Base-by-base conservation (phyloP, 2,329 filamentous ascomycete species). In the Leptographium galeiforme region DNA sequence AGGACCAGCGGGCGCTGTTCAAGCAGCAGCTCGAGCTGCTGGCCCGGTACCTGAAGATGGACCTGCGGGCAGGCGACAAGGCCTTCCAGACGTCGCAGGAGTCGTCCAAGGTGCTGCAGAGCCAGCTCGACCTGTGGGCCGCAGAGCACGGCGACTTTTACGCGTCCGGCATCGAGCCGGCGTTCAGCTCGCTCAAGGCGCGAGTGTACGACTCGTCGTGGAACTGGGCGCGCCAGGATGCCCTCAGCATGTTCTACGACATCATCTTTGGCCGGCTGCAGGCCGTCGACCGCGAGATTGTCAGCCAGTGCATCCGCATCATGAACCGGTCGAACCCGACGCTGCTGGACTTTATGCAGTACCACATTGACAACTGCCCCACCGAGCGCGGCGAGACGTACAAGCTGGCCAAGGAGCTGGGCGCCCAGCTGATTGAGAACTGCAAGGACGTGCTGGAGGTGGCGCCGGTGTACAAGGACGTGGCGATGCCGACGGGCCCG, bases 211-310 rank as follows among this genome's bases (percentile, higher is more conserved):
- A 98, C 68, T 97, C 93, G 0, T 94, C 89, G 0, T 98, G 93
- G 93, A 98, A 98, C 69, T 98, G 93, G 93, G 93, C 89, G 57
- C 85, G 93, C 51, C 93, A 98, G 67, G 93, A 98, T 68, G 93
- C 91, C 33, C 81, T 98, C 52, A 93, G 79, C 73, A 98, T 98
- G 91, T 98, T 93, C 75, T 98, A 89, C 72, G 93, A 98, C 65
- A 94, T 98, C 65, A 96, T 98, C 65, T 98, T 98, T 63, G 93
- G 93, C 55, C 83, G 93, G 57, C 81, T 98, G 52, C 82, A 93
- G 73, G 88, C 84, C 50, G 87, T 98, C 43, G 93, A 98, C 64
- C 87, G 93, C 58, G 93, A 98, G 69, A 98, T 97, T 63, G 93
- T 98, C 66, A 96, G 90, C 71, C 90, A 90, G 68, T 98, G 93